Evolutionary conservation across 129 eudicot genomes (phyloP), one percentile per base, ranked within the genome.

Genomic region (Saposhnikovia divaricata): DNA sequence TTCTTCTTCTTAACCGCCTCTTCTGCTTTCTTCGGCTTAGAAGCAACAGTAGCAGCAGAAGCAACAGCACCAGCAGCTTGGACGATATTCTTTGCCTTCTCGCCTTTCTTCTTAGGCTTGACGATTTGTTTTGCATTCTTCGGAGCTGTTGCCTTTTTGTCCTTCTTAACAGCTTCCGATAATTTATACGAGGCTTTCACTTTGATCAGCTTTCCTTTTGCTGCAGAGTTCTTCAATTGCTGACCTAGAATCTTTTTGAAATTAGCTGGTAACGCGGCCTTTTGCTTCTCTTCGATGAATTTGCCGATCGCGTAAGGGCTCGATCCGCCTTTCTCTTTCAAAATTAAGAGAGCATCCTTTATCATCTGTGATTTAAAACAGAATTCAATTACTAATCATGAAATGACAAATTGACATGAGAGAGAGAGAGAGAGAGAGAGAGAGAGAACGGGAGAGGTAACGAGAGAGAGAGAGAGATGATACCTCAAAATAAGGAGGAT

Each of bases 401-500:
- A 57, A 57, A 57, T 53, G 5, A 23, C 2, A 1, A 23, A 9
- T 8, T 40, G 5, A 6, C 46, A 1, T 43, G 45, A 6, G 9
- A 51, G 23, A 5, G 53, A 50, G 57, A 16, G 57, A 15, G 57
- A 15, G 59, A 16, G 18, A 48, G 53, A 48, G 53, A 48, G 19
- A 48, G 53, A 14, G 53, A 47, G 18, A n/a, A n/a, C n/a, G n/a
- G n/a, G n/a, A n/a, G n/a, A n/a, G n/a, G n/a, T n/a, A n/a, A n/a
- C n/a, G n/a, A 13, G 18, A 12, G 53, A 12, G 53, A 13, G 18
- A 48, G n/a, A 18, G n/a, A 51, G 1, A 45, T 45, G 5, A 3
- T 77, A 92, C 97, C 96, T 92, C 88, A 42, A 90, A 90, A 79
- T 92, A 92, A 16, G 97, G 89, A 71, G 96, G 97, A 82, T 92